Conservation (phyloP, 2,329 filamentous ascomycete species). For the Cladosporium cucumerinum region DNA sequence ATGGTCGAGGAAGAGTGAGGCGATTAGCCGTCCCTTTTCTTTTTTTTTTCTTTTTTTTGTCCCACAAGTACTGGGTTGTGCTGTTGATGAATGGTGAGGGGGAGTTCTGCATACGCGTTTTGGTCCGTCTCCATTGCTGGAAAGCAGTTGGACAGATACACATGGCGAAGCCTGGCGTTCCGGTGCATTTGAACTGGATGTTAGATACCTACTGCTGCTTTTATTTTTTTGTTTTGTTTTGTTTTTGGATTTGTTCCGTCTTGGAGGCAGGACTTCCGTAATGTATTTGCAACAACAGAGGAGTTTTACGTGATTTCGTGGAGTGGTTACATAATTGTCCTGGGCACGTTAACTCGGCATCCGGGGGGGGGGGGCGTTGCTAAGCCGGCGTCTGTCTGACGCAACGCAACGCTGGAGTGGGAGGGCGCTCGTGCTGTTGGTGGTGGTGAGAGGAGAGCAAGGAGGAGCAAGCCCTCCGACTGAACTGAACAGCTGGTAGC, state of each 20-base stretch:
- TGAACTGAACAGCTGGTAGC: neutral
- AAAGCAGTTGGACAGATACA: conserved; percentile 3
- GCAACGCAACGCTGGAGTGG: neutral
- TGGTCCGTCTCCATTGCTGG: neutral
- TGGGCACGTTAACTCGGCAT: neutral
- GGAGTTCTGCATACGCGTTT: neutral
- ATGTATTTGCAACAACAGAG: neutral
- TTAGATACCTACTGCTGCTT: conserved; percentile 14
- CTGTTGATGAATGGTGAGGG: neutral
- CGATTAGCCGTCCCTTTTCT: neutral
- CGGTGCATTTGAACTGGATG: neutral
- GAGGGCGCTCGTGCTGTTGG: neutral
- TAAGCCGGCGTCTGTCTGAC: neutral
- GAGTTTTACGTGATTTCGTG: neutral
- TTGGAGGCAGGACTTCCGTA: neutral
- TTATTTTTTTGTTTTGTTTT: neutral
- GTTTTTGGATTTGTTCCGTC: neutral
- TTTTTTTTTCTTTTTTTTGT: neutral
- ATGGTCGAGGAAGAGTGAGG: conserved; percentile 37
- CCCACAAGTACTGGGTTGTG: neutral
- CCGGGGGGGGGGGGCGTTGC: neutral
- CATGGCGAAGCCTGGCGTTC: conserved; percentile 6
- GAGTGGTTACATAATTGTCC: neutral
- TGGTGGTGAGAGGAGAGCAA: neutral
- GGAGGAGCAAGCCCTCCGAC: too few species aligned